A percentile compares a stretch with the other conserved stretches of the same genome.
Conservation (phyloP, 805 yeast species). For the Isabelozyma pseudorhagii region DNA sequence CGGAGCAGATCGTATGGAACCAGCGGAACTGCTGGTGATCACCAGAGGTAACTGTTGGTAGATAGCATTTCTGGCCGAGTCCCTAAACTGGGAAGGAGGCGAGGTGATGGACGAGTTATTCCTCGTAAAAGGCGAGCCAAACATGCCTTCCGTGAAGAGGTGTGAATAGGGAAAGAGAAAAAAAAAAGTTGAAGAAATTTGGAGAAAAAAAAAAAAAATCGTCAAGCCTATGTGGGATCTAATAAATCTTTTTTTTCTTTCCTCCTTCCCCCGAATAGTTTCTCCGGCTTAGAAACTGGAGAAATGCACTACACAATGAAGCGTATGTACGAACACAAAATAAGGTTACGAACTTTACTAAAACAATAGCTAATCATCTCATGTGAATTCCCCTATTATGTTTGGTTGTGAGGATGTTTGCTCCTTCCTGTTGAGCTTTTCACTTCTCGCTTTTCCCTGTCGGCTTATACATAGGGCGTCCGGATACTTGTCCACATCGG, state of each 20-base stretch:
- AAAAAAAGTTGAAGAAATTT: background rate
- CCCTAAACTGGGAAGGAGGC: constrained; percentile 40
- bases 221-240: background rate
- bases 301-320: background rate
- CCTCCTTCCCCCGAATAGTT: background rate
- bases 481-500: no score
- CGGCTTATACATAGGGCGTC: no score
- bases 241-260: background rate
- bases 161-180: background rate
- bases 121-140: constrained; percentile 26
- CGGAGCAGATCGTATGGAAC: constrained; percentile 41
- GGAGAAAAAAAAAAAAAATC: background rate
- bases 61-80: constrained; percentile 42
- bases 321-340: background rate
- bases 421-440: no score
- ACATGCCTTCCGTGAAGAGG: constrained; percentile 14
- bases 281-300: background rate
- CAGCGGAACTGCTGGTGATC: constrained; percentile 19
- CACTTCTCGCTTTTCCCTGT: no score
- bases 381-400: background rate
- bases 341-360: background rate
- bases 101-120: constrained; percentile 17
- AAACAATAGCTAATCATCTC: background rate
- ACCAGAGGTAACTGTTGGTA: constrained; percentile 37
- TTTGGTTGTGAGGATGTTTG: no score